Conservation (phyloP, 441 rosid genomes). For the Croton setiger region DNA sequence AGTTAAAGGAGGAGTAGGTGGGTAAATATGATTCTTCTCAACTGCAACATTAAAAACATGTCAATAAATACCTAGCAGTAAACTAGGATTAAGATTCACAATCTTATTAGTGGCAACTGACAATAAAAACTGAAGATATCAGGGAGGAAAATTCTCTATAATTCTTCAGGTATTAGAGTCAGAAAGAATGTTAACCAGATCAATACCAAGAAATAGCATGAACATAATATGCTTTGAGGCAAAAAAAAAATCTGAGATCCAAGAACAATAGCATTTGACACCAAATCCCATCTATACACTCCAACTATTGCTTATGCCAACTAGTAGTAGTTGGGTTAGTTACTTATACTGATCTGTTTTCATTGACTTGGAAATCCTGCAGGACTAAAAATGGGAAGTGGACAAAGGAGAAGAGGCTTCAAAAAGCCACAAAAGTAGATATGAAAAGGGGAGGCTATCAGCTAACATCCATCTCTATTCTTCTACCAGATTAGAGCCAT, state of each 20-base stretch:
- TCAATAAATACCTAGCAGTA: constrained; percentile 1
- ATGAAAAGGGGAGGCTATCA: too few species aligned
- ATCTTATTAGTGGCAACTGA: not conserved
- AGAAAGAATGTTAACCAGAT: not conserved
- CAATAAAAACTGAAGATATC: not conserved
- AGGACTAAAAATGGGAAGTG: too few species aligned
- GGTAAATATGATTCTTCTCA: constrained; percentile 73
- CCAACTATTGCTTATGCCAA: too few species aligned
- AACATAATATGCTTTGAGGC: not conserved
- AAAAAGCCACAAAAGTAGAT: too few species aligned
- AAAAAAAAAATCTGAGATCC: not conserved
- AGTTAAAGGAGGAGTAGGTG: constrained; percentile 90
- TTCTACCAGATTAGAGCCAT: too few species aligned
- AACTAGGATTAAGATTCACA: not conserved
- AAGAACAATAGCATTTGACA: not conserved
- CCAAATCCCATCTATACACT: too few species aligned
- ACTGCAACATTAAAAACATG: constrained; percentile 54
- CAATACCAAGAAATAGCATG: not conserved
- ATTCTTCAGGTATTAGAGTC: not conserved
- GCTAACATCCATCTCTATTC: too few species aligned
- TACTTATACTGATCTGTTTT: not conserved
- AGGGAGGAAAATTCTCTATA: not conserved
- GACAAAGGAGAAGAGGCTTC: too few species aligned
- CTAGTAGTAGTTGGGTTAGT: not conserved
- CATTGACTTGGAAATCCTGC: not conserved